Conservation (phyloP, 2,329 filamentous ascomycete species). For the Trematosphaeria pertusa region DNA sequence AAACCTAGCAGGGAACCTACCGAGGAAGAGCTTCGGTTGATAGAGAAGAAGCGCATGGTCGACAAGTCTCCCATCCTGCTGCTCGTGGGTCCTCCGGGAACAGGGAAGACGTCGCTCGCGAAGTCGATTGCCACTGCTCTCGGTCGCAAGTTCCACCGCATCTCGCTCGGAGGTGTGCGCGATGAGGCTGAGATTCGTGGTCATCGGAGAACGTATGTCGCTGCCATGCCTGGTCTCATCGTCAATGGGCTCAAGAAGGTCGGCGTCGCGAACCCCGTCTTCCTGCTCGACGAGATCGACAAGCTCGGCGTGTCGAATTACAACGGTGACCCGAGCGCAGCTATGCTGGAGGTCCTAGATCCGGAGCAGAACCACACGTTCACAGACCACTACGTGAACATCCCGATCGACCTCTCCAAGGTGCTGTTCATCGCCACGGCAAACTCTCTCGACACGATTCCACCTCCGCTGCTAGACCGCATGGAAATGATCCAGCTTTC, state of each 20-base stretch:
- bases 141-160: constrained; percentile 94
- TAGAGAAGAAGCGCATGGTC: constrained; percentile 82
- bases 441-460: constrained; percentile 93
- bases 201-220: constrained; percentile 93
- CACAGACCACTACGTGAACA: constrained; percentile 94
- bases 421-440: constrained; percentile 97
- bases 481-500: constrained; percentile 96
- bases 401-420: constrained; percentile 94
- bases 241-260: constrained; percentile 95
- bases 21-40: constrained; percentile 70
- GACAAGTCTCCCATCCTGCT: constrained; percentile 97
- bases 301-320: constrained; percentile 91
- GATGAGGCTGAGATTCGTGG: constrained; percentile 97
- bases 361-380: constrained; percentile 97
- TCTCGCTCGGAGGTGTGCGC: constrained; percentile 92
- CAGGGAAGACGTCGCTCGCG: constrained; percentile 94
- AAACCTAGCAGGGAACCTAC: constrained; percentile 48
- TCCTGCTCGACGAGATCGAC: constrained; percentile 96
- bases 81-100: constrained; percentile 89
- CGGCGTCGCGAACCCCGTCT: constrained; percentile 92
- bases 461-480: constrained; percentile 88
- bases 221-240: constrained; percentile 96
- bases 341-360: constrained; percentile 97
- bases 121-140: constrained; percentile 91
- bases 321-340: constrained; percentile 93